Conservation (phyloP, 768 basidiomycete species). For the Leccinum pellstonianum region DNA sequence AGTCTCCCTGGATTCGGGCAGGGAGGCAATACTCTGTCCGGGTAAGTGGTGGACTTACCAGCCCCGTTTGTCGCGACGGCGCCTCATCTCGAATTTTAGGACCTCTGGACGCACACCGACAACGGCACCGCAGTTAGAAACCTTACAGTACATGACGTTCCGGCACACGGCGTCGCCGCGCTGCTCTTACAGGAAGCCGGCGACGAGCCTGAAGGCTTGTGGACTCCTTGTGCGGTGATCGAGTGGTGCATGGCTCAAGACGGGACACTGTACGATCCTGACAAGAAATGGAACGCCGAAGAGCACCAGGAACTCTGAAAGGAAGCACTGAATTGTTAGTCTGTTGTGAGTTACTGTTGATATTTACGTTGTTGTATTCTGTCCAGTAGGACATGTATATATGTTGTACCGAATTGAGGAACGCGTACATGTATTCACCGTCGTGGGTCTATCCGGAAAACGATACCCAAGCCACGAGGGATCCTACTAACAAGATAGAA, state of each 20-base stretch:
- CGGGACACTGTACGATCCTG: constrained; percentile 43
- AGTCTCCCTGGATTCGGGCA: constrained; percentile 70
- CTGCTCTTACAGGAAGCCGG: constrained; percentile 64
- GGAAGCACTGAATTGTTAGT: too few relatives aligned
- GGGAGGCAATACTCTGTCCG: constrained; percentile 65
- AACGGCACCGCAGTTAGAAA: constrained; percentile 66
- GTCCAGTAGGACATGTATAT: not conserved
- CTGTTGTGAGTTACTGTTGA: not conserved
- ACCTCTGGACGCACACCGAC: constrained; percentile 71
- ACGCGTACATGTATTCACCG: not conserved
- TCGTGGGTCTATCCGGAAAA: not conserved
- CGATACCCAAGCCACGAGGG: constrained; percentile 31
- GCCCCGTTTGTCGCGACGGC: not conserved
- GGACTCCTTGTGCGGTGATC: constrained; percentile 54
- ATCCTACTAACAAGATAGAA: constrained; percentile 26
- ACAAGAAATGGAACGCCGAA: constrained; percentile 27
- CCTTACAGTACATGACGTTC: constrained; percentile 52
- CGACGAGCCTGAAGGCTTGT: constrained; percentile 57
- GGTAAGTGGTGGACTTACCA: constrained; percentile 36
- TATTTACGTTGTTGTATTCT: not conserved
- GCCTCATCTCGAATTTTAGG: constrained; percentile 37
- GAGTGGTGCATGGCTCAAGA: constrained; percentile 62
- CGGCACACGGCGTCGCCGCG: constrained; percentile 68
- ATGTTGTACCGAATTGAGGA: not conserved
- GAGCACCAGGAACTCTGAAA: constrained; percentile 5